Evolutionary conservation across 2,329 filamentous ascomycete species (phyloP), one percentile per base, ranked within the genome.

Genomic region (Geosmithia putterillii): DNA sequence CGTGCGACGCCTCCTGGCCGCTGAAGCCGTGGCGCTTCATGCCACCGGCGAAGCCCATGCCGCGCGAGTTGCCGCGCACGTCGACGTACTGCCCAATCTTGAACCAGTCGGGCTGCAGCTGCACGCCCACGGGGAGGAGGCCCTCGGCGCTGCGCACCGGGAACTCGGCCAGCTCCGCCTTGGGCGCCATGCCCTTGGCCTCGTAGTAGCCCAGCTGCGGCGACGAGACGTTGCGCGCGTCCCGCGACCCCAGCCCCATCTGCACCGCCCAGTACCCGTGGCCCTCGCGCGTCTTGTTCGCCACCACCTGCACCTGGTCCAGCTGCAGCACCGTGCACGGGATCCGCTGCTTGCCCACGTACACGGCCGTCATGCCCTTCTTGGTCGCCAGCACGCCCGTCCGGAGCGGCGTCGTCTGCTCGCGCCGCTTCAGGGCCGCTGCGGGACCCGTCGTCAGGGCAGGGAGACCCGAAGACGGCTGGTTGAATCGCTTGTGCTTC

Each of bases 241-340:
- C 76, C 59, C 82, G 83, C 59, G 76, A 75, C 3, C 92, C 92
- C 40, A 76, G 69, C 18, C 92, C 92, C 38, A 98, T 67, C 66
- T 95, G 89, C 14, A 96, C 88, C 15, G 90, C 92, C 72, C 78
- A 95, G 68, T 98, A 98, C 18, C 92, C 92, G 61, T 96, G 81
- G 57, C 73, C 70, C 49, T 80, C 70, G 28, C 79, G 69, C 49
- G 86, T 92, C 73, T 95, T 95, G 66, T 86, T 82, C 46, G 83
- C 81, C 35, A 95, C 70, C 8, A 95, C 88, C 65, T 96, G 84
- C 47, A 94, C 88, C 54, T 86, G 75, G 63, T 98, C 92, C 54
- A 98, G 73, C 67, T 96, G 89, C 45, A 98, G 74, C 43, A 98
- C 83, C 14, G 92, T 98, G 70, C 88, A 95, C 18, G 89, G 74